Percentiles rank a stretch among this genome's conserved stretches.
Evolutionary conservation across 768 basidiomycete genomes (phyloP).

Genomic region (Panaeolus papilionaceus): DNA sequence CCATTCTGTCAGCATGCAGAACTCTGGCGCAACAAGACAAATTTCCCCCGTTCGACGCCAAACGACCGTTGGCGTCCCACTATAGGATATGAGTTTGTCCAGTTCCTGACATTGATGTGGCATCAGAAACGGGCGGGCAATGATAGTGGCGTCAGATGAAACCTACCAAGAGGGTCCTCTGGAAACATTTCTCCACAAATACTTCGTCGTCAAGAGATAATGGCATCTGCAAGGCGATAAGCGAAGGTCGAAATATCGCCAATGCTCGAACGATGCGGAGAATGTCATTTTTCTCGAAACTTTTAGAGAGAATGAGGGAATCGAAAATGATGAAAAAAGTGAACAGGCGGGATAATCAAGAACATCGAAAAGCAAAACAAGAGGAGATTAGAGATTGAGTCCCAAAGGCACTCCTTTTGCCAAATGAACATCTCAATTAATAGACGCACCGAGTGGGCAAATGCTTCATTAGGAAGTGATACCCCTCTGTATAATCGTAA

Average conservation of each 20-base stretch:
- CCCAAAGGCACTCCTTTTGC: slow-evolving; percentile 50
- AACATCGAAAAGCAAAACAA: slow-evolving; percentile 29
- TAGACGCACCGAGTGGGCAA: slow-evolving; percentile 77
- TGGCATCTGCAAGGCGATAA: slow-evolving; percentile 98
- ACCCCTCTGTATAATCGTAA: slow-evolving; percentile 96
- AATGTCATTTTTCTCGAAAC: slow-evolving; percentile 96
- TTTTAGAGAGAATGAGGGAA: slow-evolving; percentile 40
- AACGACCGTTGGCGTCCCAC: slow-evolving; percentile 95
- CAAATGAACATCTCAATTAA: slow-evolving; percentile 38
- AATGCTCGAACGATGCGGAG: slow-evolving; percentile 93
- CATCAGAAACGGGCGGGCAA: slow-evolving; percentile 16
- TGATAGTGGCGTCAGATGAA: slow-evolving; percentile 19
- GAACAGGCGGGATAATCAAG: slow-evolving; percentile 26
- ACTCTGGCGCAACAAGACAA: slow-evolving; percentile 95
- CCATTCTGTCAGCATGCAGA: slow-evolving; percentile 94
- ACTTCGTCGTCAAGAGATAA: slow-evolving; percentile 95
- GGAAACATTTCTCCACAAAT: slow-evolving; percentile 96
- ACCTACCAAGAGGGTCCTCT: slow-evolving; percentile 84
- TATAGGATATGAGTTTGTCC: slow-evolving; percentile 96
- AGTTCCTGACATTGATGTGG: slow-evolving; percentile 68
- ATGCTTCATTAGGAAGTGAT: slow-evolving; percentile 96
- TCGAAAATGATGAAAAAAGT: slow-evolving; percentile 24
- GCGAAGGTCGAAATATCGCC: slow-evolving; percentile 94
- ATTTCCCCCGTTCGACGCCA: slow-evolving; percentile 99
- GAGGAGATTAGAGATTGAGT: slow-evolving; percentile 46